Conservation (phyloP, 2,329 filamentous ascomycete genomes). For the Saccharata proteae region DNA sequence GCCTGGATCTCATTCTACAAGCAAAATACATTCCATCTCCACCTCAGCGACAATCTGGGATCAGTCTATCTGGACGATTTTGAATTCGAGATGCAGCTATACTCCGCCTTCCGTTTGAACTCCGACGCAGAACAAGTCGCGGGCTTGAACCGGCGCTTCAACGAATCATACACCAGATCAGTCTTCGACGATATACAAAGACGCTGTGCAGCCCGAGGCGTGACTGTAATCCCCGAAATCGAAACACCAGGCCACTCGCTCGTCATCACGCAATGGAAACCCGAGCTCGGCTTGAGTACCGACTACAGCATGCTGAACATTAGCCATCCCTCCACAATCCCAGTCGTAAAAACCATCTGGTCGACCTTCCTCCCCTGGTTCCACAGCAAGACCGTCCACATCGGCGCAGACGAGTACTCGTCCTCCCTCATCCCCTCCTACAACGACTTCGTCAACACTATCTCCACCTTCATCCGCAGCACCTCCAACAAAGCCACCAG, state of each 20-base stretch:
- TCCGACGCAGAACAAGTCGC: constrained; percentile 36
- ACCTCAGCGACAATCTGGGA: constrained; percentile 44
- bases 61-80: constrained; percentile 28
- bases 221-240: constrained; percentile 26
- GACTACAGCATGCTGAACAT: constrained; percentile 27
- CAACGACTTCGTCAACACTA: constrained; percentile 26
- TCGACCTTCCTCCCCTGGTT: constrained; percentile 27
- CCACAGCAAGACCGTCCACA: constrained; percentile 24
- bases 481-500: constrained; percentile 20
- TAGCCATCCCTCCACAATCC: constrained; percentile 22
- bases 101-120: constrained; percentile 43
- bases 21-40: constrained; percentile 46
- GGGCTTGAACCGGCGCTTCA: constrained; percentile 35
- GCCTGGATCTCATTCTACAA: constrained; percentile 51
- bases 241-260: constrained; percentile 25
- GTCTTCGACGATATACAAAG: constrained; percentile 25
- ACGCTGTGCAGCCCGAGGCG: constrained; percentile 22
- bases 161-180: constrained; percentile 21
- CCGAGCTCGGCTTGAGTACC: constrained; percentile 21
- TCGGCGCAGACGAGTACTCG: constrained; percentile 27
- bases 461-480: constrained; percentile 19
- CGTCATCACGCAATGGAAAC: constrained; percentile 28
- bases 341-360: constrained; percentile 25
- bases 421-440: constrained; percentile 22
- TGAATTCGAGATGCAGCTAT: constrained; percentile 36